Percentiles rank a stretch among this genome's conserved stretches.
Evolutionary conservation across 768 basidiomycete genomes (phyloP).

Genomic region (Pleurotus ostreatus): DNA sequence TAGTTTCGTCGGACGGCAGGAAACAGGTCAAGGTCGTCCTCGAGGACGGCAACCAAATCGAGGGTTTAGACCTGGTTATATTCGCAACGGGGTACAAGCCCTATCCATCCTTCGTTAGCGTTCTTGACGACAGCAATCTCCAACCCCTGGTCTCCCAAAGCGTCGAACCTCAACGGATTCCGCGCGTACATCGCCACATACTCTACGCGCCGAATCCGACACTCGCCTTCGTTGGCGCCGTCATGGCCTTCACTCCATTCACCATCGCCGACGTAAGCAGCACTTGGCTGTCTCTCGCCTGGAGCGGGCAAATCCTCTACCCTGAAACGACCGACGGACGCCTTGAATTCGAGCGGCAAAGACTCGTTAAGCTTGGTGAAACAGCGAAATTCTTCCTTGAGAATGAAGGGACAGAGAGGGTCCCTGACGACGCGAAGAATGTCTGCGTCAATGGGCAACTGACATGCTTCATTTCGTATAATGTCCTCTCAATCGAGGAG

Average conservation of each 20-base stretch:
- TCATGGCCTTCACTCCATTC: constrained; percentile 44
- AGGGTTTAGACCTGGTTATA: constrained; percentile 38
- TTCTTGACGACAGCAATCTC: constrained; percentile 20
- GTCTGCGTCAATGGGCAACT: constrained; percentile 16
- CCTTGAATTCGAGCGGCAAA: constrained; percentile 32
- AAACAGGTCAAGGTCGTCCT: constrained; percentile 30
- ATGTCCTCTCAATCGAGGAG: constrained; percentile 30
- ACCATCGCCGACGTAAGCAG: constrained; percentile 44
- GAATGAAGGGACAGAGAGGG: background rate
- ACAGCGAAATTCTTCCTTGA: constrained; percentile 14
- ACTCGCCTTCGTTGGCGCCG: constrained; percentile 41
- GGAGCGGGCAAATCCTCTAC: constrained; percentile 27
- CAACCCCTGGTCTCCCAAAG: constrained; percentile 23
- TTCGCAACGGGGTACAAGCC: constrained; percentile 46
- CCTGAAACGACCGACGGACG: constrained; percentile 28
- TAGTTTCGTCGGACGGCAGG: constrained; percentile 6
- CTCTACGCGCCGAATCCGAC: constrained; percentile 43
- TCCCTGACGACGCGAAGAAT: constrained; percentile 16
- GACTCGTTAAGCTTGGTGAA: constrained; percentile 17
- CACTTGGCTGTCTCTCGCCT: constrained; percentile 44
- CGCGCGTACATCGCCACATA: constrained; percentile 39
- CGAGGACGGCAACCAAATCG: constrained; percentile 31
- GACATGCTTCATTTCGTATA: constrained; percentile 31
- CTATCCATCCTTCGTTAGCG: constrained; percentile 35
- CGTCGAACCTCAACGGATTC: constrained; percentile 33